phyloP scores from a whole-genome alignment of 345 rosid genomes.

The Gossypium longicalyx region DNA sequence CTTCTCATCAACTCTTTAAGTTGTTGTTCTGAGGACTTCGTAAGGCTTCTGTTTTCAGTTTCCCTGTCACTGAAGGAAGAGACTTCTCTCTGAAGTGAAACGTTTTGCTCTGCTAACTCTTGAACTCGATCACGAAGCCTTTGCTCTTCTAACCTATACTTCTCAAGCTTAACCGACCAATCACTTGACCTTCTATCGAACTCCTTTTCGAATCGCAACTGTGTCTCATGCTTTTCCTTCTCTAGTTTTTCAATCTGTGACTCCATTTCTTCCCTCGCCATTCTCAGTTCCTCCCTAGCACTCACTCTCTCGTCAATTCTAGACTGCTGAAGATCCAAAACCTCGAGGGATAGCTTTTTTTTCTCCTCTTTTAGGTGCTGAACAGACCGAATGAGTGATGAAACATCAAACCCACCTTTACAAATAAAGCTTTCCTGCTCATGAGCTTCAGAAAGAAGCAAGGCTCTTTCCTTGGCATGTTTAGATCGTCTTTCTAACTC shows the following conservation, averaged over 20 bases:
- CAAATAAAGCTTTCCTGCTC: slow-evolving; percentile 54
- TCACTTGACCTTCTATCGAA: slow-evolving; percentile 83
- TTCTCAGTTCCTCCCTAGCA: slow-evolving; percentile 52
- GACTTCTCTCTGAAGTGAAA: slow-evolving; percentile 84
- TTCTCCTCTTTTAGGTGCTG: slow-evolving; percentile 60
- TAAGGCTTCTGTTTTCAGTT: slow-evolving; percentile 52
- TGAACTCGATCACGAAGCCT: slow-evolving; percentile 87
- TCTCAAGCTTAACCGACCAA: slow-evolving; percentile 82
- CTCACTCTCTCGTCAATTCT: slow-evolving; percentile 61
- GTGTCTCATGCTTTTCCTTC: slow-evolving; percentile 76
- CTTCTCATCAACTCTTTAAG: slow-evolving; percentile 48
- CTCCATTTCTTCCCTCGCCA: slow-evolving; percentile 52
- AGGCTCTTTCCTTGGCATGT: slow-evolving; percentile 70
- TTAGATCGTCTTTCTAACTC: slow-evolving; percentile 53
- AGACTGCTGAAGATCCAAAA: slow-evolving; percentile 53
- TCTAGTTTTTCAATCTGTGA: slow-evolving; percentile 51
- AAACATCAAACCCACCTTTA: slow-evolving; percentile 51
- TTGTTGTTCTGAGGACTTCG: slow-evolving; percentile 56
- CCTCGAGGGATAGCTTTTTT: slow-evolving; percentile 66
- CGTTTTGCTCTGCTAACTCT: slow-evolving; percentile 95
- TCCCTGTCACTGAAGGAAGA: slow-evolving; percentile 65
- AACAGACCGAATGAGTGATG: slow-evolving; percentile 52
- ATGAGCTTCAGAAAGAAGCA: slow-evolving; percentile 59
- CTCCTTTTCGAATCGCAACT: slow-evolving; percentile 82
- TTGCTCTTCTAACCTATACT: slow-evolving; percentile 73